Base-by-base conservation (phyloP, 1,284 basidiomycete species). In the Microbotryum silenes-acaulis region DNA sequence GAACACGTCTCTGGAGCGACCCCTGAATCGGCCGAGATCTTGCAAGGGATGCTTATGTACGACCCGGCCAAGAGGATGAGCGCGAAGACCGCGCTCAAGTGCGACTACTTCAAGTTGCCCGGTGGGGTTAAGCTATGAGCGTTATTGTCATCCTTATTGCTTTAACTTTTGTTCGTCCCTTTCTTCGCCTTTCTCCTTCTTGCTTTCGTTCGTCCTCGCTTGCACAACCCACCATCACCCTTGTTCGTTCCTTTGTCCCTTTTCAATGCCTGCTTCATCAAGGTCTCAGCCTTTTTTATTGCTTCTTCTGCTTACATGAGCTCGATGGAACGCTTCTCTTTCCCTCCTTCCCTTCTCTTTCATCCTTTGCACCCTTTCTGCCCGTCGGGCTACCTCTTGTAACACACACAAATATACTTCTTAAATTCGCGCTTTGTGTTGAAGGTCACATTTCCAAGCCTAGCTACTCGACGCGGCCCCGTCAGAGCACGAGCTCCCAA, bases 21-120 rank as follows among this genome's bases (percentile, higher is more conserved):
- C 18, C 56, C 79, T 88, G 64, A 89, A 86, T 75, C 82, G 81
- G 57, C 89, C 59, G 91, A 96, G 72, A 77, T 94, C 62, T 78
- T 94, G 25, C 71, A 89, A 85, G 82, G 82, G 72, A 89, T 88
- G 72, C 79, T 97, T 66, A 85, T 86, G 9, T 98, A 96, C 75
- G 93, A 98, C 76, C 91, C 91, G 0, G 86, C 92, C 42, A 89
- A 89, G 74, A 86, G 94, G 60, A 92, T 97, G 74, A 93, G 92
- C 58, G 90, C 91, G 51, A 94, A 93, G 80, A 85, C 88, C 61
- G 87, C 90, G 7, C 80, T 94, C 42, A 75, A 79, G 56, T 90
- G 92, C 74, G 85, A 88, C 2, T 96, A 91, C 79, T 89, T 92
- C 71, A 78, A 78, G 51, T n/a, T 33, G 21, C 23, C 27, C 20